These are phyloP conservation scores for Phialemoniopsis sp. DNA, from an alignment of 2,329 filamentous ascomycete species.

Conservation along the genomic window DNA sequence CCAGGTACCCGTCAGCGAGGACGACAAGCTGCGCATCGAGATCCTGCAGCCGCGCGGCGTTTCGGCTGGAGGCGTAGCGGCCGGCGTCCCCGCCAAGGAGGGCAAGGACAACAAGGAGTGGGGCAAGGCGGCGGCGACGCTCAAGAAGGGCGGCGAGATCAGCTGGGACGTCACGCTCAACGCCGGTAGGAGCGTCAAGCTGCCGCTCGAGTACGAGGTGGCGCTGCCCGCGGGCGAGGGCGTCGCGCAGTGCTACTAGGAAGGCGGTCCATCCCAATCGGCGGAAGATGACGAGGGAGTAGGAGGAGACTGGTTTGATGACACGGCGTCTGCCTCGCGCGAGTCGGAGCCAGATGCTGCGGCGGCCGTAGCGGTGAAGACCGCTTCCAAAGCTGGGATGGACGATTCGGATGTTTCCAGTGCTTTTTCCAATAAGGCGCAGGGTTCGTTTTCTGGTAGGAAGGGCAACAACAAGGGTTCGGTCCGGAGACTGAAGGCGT, in stretches of 20 bases:
- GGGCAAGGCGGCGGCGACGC: conserved; percentile 48
- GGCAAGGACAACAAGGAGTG: conserved; percentile 34
- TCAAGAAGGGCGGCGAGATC: conserved; percentile 55
- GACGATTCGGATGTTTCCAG: too few relatives aligned
- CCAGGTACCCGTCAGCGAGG: conserved; percentile 58
- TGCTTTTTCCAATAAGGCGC: too few relatives aligned
- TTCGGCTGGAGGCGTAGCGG: conserved; percentile 20
- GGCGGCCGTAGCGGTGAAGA: too few relatives aligned
- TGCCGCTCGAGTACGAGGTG: conserved; percentile 59
- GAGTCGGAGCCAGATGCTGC: too few relatives aligned
- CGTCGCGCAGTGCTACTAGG: conserved; percentile 16
- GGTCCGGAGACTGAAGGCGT: too few relatives aligned
- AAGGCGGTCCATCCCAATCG: conserved; percentile 2
- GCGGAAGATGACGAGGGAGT: not conserved
- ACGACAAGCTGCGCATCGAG: conserved; percentile 51
- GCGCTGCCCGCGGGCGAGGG: conserved; percentile 47
- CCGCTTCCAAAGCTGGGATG: too few relatives aligned
- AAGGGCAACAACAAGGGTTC: too few relatives aligned
- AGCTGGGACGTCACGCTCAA: conserved; percentile 55
- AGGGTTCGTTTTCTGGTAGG: too few relatives aligned
- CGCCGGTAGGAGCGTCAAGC: conserved; percentile 50
- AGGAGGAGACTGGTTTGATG: not conserved
- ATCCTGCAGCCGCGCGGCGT: conserved; percentile 45
- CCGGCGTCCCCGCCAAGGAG: conserved; percentile 23
- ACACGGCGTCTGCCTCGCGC: not conserved